Percentiles rank a stretch among this genome's conserved stretches.
These are phyloP conservation scores for Daldinia childiae DNA, from an alignment of 495 filamentous ascomycete species.

Conservation along the genomic window DNA sequence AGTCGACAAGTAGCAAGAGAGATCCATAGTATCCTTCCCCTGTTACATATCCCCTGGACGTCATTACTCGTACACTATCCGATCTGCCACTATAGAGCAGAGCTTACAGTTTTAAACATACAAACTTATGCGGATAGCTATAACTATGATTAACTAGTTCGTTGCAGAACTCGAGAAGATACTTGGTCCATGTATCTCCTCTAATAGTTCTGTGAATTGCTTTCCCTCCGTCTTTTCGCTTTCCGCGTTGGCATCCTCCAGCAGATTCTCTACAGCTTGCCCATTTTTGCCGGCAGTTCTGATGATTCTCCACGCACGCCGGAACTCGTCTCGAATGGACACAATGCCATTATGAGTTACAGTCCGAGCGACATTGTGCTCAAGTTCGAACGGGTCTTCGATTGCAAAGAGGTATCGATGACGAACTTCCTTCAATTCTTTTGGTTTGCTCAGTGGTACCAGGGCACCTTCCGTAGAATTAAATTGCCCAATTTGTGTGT, in stretches of 20 bases:
- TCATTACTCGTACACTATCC: slow-evolving; percentile 25
- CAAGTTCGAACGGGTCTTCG: slow-evolving; percentile 85
- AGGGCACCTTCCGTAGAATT: slow-evolving; percentile 1
- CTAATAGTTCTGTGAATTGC: slow-evolving; percentile 49
- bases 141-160: not conserved
- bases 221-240: slow-evolving; percentile 42
- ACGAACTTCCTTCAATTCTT: slow-evolving; percentile 68
- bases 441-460: slow-evolving; percentile 14
- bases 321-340: slow-evolving; percentile 80
- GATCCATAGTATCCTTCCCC: not conserved
- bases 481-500: slow-evolving; percentile 12
- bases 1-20: slow-evolving; percentile 3
- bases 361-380: slow-evolving; percentile 84
- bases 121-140: not conserved
- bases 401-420: slow-evolving; percentile 86
- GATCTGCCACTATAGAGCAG: not conserved
- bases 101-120: slow-evolving; percentile 4
- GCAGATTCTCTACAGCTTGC: slow-evolving; percentile 45
- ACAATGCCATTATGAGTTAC: slow-evolving; percentile 79
- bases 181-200: slow-evolving; percentile 53
- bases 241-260: slow-evolving; percentile 49
- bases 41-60: not conserved
- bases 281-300: slow-evolving; percentile 45
- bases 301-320: slow-evolving; percentile 75
- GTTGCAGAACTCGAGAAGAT: slow-evolving; percentile 1